phyloP scores from a whole-genome alignment of 2,329 filamentous ascomycete genomes.

The Pestalotiopsis sp. region DNA sequence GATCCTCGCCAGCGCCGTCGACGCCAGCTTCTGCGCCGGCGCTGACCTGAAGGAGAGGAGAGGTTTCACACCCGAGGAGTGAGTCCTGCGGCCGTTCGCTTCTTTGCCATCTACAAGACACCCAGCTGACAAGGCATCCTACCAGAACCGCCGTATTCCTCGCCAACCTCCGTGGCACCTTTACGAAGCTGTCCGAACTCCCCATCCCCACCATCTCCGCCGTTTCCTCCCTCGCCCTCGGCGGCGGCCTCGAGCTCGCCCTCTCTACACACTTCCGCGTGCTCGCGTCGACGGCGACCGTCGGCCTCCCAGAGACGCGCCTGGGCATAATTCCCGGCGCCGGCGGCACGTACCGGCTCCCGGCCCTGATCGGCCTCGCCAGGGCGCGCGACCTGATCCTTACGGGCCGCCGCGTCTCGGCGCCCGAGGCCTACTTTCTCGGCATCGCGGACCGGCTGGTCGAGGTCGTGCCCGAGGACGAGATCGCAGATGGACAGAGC shows the following conservation, averaged over 20 bases:
- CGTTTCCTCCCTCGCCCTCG: conserved; percentile 83
- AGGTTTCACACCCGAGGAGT: conserved; percentile 80
- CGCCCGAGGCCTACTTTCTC: conserved; percentile 86
- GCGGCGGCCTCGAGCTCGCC: conserved; percentile 91
- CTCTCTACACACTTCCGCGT: conserved; percentile 89
- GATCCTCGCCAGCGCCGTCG: conserved; percentile 82
- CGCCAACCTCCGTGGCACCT: conserved; percentile 72
- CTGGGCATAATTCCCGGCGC: conserved; percentile 94
- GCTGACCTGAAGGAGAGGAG: conserved; percentile 90
- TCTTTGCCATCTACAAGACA: conserved; percentile 5
- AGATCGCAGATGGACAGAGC: conserved; percentile 37
- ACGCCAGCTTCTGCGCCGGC: conserved; percentile 88
- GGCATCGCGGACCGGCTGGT: conserved; percentile 90
- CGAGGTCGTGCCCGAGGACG: conserved; percentile 68
- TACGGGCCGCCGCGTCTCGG: conserved; percentile 83
- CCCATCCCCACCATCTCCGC: conserved; percentile 90
- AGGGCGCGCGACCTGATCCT: conserved; percentile 90
- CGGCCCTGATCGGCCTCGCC: conserved; percentile 75
- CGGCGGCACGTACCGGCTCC: conserved; percentile 88
- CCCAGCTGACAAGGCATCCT: conserved; percentile 19
- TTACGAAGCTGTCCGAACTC: conserved; percentile 72
- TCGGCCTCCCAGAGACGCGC: conserved; percentile 89
- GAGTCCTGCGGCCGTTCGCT: conserved; percentile 27
- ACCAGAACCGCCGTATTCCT: conserved; percentile 80
- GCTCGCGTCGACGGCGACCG: conserved; percentile 74